Conservation (phyloP, 441 rosid genomes). For the Populus hybrid region DNA sequence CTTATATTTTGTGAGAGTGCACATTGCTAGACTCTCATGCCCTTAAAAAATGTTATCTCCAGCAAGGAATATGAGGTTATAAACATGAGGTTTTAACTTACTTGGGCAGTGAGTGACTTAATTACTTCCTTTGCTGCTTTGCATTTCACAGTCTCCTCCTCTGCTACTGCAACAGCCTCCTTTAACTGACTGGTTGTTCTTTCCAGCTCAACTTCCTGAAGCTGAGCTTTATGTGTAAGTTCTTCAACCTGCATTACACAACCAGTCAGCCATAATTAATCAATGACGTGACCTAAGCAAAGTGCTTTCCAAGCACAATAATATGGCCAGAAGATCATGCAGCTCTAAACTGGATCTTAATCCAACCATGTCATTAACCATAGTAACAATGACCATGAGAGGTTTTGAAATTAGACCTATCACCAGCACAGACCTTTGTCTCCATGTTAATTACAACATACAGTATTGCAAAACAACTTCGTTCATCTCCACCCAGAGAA, state of each 20-base stretch:
- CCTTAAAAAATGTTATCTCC: neutral
- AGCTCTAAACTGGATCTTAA: neutral
- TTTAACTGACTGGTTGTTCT: conserved; percentile 82
- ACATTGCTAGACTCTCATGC: neutral
- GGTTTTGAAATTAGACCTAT: neutral
- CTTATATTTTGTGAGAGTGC: neutral
- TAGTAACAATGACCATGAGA: neutral
- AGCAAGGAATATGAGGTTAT: neutral
- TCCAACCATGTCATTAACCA: neutral
- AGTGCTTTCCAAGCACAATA: conserved; percentile 1
- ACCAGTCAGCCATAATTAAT: conserved; percentile 20
- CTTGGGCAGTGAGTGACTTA: conserved; percentile 95
- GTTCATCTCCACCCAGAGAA: neutral
- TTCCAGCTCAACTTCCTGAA: conserved; percentile 89
- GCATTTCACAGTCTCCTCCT: conserved; percentile 84
- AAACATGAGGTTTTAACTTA: conserved; percentile 31
- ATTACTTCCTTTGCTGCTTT: conserved; percentile 98
- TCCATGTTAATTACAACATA: neutral
- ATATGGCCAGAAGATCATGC: neutral
- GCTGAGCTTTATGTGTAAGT: conserved; percentile 74
- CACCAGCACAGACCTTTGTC: neutral
- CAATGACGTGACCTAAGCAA: neutral
- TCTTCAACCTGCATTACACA: conserved; percentile 65
- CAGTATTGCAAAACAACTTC: neutral
- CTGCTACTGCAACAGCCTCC: conserved; percentile 81